Evolutionary conservation across 2,329 filamentous ascomycete species (phyloP).

Genomic region (Pyrenophora seminiperda): DNA sequence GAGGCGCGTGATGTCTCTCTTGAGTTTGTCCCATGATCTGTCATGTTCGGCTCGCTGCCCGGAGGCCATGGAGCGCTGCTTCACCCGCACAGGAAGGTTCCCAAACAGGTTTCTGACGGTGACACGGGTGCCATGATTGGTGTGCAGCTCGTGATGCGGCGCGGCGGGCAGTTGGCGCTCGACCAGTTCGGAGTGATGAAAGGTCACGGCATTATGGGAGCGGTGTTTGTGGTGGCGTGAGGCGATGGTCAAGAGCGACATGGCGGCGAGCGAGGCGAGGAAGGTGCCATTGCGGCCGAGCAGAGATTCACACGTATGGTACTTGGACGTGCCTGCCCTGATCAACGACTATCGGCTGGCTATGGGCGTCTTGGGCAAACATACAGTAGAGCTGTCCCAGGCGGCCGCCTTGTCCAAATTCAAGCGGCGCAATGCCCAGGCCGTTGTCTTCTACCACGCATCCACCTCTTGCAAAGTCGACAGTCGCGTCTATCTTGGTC

Average conservation of each 20-base stretch:
- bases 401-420: constrained; percentile 73
- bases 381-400: constrained; percentile 75
- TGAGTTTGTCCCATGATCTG: constrained; percentile 70
- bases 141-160: constrained; percentile 60
- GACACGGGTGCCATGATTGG: constrained; percentile 74
- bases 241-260: constrained; percentile 77
- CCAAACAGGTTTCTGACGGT: constrained; percentile 83
- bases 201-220: constrained; percentile 67
- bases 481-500: constrained; percentile 67
- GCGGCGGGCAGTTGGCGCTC: constrained; percentile 67
- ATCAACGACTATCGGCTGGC: constrained; percentile 9
- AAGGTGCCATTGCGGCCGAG: constrained; percentile 78
- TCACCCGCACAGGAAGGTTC: constrained; percentile 86
- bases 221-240: constrained; percentile 69
- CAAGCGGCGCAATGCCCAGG: constrained; percentile 70
- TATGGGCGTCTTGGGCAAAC: constrained; percentile 18
- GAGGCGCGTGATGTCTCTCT: constrained; percentile 64
- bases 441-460: constrained; percentile 88
- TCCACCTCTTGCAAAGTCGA: constrained; percentile 76
- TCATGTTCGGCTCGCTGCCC: constrained; percentile 58
- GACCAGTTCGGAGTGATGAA: constrained; percentile 72
- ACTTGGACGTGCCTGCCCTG: constrained; percentile 76
- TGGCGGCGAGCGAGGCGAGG: constrained; percentile 72
- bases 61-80: constrained; percentile 67
- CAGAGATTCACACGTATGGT: constrained; percentile 46